Evolutionary conservation across 257 asterid species (phyloP).

Genomic region (Handroanthus guayacan): DNA sequence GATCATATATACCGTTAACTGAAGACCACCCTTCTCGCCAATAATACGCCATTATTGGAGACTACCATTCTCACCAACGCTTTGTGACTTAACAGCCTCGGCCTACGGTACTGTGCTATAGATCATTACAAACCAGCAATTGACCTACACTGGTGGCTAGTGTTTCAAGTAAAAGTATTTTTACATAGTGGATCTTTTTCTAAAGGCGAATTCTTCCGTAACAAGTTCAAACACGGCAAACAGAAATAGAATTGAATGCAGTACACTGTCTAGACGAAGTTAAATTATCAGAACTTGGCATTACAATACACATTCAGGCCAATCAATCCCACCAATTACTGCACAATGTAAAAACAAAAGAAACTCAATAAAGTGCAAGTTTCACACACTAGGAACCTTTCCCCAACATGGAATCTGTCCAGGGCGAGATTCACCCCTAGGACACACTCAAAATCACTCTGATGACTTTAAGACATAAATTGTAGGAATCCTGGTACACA

Average conservation of each 20-base stretch:
- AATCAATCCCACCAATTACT: conserved; percentile 34
- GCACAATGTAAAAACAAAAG: conserved; percentile 27
- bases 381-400: conserved; percentile 50
- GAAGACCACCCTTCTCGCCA: too few relatives aligned
- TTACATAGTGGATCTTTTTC: too few relatives aligned
- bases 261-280: not conserved
- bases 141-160: too few relatives aligned
- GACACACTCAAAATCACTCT: conserved; percentile 36
- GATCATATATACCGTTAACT: too few relatives aligned
- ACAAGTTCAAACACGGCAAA: too few relatives aligned
- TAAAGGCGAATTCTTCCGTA: too few relatives aligned
- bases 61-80: too few relatives aligned
- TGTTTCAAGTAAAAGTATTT: too few relatives aligned
- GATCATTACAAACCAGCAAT: too few relatives aligned
- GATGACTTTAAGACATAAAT: conserved; percentile 26
- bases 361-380: not conserved
- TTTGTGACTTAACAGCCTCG: too few relatives aligned
- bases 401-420: conserved; percentile 53
- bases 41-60: too few relatives aligned
- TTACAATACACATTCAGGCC: conserved; percentile 32
- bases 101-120: too few relatives aligned
- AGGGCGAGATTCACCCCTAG: conserved; percentile 37
- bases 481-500: conserved; percentile 42
- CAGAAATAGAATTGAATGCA: not conserved
- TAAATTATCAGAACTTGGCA: conserved; percentile 25